A percentile compares a stretch with the other conserved stretches of the same genome.
Conservation (phyloP, 495 filamentous ascomycete genomes). For the Penicillium arizonense region DNA sequence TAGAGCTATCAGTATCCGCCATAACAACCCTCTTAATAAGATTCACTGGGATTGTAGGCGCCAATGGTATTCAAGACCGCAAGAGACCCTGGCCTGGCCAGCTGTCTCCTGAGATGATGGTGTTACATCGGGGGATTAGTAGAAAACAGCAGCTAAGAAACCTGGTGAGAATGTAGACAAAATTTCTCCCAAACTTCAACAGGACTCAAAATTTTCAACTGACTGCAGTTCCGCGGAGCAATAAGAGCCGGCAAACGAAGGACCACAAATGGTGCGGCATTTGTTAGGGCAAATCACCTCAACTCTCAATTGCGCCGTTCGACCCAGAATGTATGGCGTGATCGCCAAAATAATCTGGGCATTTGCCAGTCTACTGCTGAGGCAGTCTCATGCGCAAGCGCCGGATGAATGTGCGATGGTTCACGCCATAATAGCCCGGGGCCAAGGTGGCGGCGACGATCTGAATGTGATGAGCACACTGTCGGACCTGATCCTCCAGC, state of each 20-base stretch:
- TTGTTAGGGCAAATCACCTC: neutral
- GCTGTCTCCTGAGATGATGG: neutral
- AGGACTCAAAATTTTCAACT: too few species aligned
- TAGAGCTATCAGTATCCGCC: too few species aligned
- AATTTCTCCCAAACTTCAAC: neutral
- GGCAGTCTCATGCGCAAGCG: conserved; percentile 13
- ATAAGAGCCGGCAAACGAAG: neutral
- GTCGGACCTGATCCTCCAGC: conserved; percentile 21
- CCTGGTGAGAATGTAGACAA: too few species aligned
- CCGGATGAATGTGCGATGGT: conserved; percentile 22
- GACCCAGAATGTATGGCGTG: conserved; percentile 9
- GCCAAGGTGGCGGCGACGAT: conserved; percentile 27
- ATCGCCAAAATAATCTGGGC: conserved; percentile 11
- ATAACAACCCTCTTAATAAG: too few species aligned
- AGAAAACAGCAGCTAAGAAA: neutral
- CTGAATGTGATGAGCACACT: conserved; percentile 26
- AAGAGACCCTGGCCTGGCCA: neutral
- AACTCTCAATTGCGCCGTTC: neutral
- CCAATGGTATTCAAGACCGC: neutral
- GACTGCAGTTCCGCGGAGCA: too few species aligned
- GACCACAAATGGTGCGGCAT: neutral
- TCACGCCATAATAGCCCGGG: conserved; percentile 26
- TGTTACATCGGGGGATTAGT: conserved; percentile 4
- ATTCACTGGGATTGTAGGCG: too few species aligned
- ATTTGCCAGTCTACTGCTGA: neutral